Percentiles rank a stretch among this genome's conserved stretches.
Evolutionary conservation across 805 yeast genomes (phyloP).

Genomic region (Starmerella tilneyi): DNA sequence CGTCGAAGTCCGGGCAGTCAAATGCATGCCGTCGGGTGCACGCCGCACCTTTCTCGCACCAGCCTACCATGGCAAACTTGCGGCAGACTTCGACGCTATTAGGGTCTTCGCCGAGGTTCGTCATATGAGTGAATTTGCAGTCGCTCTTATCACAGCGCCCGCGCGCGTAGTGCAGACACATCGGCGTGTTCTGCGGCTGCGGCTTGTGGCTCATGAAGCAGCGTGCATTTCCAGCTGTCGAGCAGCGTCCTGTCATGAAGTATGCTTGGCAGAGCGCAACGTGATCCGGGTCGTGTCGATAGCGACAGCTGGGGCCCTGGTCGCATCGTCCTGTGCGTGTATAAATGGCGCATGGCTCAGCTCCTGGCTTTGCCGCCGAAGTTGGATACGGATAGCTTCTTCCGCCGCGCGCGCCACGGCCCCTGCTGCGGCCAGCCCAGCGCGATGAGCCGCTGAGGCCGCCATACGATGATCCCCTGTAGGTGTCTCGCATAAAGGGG

Average conservation of each 20-base stretch:
- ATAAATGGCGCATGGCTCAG: conserved; percentile 27
- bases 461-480: not conserved
- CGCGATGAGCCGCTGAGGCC: not conserved
- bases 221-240: conserved; percentile 27
- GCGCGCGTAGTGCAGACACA: conserved; percentile 44
- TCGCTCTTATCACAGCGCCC: conserved; percentile 41
- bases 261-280: conserved; percentile 47
- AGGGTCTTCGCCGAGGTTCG: conserved; percentile 31
- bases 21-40: conserved; percentile 50
- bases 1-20: conserved; percentile 64
- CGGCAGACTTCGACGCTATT: conserved; percentile 43
- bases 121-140: conserved; percentile 46
- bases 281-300: conserved; percentile 42
- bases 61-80: conserved; percentile 58
- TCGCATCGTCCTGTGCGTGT: conserved; percentile 42
- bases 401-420: not conserved
- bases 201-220: conserved; percentile 52
- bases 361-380: not conserved
- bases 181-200: conserved; percentile 49
- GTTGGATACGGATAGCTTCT: conserved; percentile 3
- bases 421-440: not conserved
- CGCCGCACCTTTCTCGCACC: conserved; percentile 49
- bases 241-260: conserved; percentile 40
- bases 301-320: conserved; percentile 44
- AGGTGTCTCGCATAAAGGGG: not conserved